phyloP scores from a whole-genome alignment of 257 asterid species.

The Asclepias syriaca region DNA sequence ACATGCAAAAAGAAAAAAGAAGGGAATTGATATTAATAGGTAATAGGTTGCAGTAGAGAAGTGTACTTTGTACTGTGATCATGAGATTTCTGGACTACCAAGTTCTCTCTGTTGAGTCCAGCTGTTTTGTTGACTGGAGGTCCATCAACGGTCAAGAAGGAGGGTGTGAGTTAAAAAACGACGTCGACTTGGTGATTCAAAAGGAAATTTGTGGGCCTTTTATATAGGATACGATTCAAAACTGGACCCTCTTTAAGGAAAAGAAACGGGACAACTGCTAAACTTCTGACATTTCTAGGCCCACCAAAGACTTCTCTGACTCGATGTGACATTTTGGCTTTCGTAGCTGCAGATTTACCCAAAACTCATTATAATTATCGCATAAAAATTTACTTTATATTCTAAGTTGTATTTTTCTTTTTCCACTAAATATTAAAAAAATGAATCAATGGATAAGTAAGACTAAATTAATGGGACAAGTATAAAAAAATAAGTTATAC shows the following conservation, averaged over 20 bases:
- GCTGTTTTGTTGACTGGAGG: constrained; percentile 9
- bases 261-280: not conserved
- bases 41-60: too few species aligned
- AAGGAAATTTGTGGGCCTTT: not conserved
- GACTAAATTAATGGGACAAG: too few species aligned
- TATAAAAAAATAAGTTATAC: too few species aligned
- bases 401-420: too few species aligned
- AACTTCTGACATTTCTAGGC: not conserved
- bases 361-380: too few species aligned
- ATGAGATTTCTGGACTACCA: not conserved
- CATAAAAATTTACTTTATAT: too few species aligned
- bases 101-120: constrained; percentile 19
- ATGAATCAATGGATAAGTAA: too few species aligned
- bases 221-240: not conserved
- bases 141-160: not conserved
- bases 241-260: not conserved
- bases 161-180: not conserved
- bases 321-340: not conserved
- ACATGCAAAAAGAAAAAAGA: too few species aligned
- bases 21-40: too few species aligned
- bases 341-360: not conserved
- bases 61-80: not conserved
- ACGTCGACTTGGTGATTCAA: not conserved
- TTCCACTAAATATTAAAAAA: too few species aligned
- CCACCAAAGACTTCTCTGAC: not conserved